Base-by-base conservation (phyloP, 2,329 filamentous ascomycete genomes). In the Botrytis squamosa region DNA sequence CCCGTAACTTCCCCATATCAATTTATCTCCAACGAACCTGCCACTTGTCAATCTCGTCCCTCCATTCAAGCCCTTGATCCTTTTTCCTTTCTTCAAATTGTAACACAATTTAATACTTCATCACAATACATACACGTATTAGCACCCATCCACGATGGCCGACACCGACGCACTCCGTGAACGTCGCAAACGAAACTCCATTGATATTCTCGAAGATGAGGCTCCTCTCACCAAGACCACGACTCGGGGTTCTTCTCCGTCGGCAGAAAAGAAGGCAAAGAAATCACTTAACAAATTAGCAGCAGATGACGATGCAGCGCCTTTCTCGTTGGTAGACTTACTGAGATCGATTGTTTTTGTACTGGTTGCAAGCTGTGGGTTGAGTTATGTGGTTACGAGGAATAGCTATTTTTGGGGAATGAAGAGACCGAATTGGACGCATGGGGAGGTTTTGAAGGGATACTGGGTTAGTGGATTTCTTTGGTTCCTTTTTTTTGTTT, bases 331-430 rank as follows among this genome's bases (percentile, higher is more conserved):
- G 6, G 69, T 80, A 14, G 80, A 81, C 55, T 71, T 79, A 10
- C 64, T 77, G 7, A 77, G 80, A 38, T 74, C 77, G 0, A 57
- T 81, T n/a, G 78, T 77, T 22, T 79, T 81, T 42, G 7, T 81
- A 1, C 8, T 79, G 0, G 69, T 81, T 9, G 75, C 75, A 2
- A 76, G 75, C 33, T 74, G 76, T 49, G 76, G 78, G 9, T 49
- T 80, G 9, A 77, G 75, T 40, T 81, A 81, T 75, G 79, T 81
- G 68, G 74, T 81, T 14, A 81, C 80, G 18, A 70, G 77, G 46
- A 76, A 81, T n/a, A 78, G 75, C 60, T 77, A 78, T 29, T 55
- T 77, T 20, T 81, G 79, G 80, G 77, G 77, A 12, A 57, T 78
- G 5, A 73, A 77, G 60, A 75, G 79, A 46, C 80, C 80, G 16